These are phyloP conservation scores for Rhizomucor pusillus DNA, from an alignment of 371 early-diverging fungal species.

Conservation along the genomic window DNA sequence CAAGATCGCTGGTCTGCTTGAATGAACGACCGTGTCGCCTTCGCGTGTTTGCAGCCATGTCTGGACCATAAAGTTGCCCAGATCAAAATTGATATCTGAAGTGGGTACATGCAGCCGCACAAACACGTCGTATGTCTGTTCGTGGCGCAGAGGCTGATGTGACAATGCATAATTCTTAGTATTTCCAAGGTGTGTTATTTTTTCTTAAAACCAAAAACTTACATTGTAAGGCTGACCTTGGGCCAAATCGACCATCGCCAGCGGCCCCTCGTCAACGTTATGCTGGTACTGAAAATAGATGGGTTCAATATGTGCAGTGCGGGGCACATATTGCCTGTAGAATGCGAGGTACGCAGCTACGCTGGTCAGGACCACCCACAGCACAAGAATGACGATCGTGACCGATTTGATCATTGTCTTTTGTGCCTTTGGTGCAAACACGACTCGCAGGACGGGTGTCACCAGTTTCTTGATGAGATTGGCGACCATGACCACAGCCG, in stretches of 20 bases:
- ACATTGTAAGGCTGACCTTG: slow-evolving; percentile 14
- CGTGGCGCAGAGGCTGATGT: slow-evolving; percentile 22
- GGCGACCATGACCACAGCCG: slow-evolving; percentile 10
- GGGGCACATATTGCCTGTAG: slow-evolving; percentile 44
- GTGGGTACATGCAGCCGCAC: slow-evolving; percentile 79
- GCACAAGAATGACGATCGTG: slow-evolving; percentile 21
- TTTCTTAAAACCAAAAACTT: too few relatives aligned
- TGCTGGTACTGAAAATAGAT: slow-evolving; percentile 44
- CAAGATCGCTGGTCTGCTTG: slow-evolving; percentile 72
- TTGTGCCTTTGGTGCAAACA: slow-evolving; percentile 38
- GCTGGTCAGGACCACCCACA: slow-evolving; percentile 41
- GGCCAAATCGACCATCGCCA: slow-evolving; percentile 23
- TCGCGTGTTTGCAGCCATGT: slow-evolving; percentile 58
- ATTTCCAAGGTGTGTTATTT: too few relatives aligned
- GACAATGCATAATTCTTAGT: background rate
- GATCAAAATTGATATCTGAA: slow-evolving; percentile 71
- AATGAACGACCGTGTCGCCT: slow-evolving; percentile 45
- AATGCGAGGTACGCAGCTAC: slow-evolving; percentile 43
- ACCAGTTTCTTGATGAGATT: slow-evolving; percentile 8
- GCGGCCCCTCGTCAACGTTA: slow-evolving; percentile 16
- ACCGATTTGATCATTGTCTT: slow-evolving; percentile 32
- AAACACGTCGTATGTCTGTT: slow-evolving; percentile 58
- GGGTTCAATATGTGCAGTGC: slow-evolving; percentile 39
- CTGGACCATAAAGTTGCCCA: slow-evolving; percentile 86
- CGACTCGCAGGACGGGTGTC: slow-evolving; percentile 18